Base-by-base conservation (phyloP, 495 filamentous ascomycete genomes). In the Penicillium nucicola region DNA sequence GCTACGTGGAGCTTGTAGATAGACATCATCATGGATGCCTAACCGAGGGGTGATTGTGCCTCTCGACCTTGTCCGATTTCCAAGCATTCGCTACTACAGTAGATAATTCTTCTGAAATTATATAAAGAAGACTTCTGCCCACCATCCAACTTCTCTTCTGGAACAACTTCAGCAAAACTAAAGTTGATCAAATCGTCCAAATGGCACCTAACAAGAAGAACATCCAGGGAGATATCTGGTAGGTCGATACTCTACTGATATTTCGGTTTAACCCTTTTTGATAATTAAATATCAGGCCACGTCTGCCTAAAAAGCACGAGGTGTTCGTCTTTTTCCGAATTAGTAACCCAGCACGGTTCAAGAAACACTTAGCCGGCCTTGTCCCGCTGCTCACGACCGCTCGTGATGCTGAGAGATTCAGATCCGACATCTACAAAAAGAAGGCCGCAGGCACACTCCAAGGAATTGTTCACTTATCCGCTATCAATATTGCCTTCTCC, bases 181-280 rank as follows among this genome's bases (percentile, higher is more conserved):
- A 28, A 4, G 9, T 28, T 28, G 23, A 28, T 7, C 1, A 28
- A 28, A 7, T 28, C 23, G 23, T 28, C 5, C 4, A 3, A 28
- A 28, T 28, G 23, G 23, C 23, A 7, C 23, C 23, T 28, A 38
- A 46, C 33, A 33, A 45, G 12, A 23, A 45, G 31, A 45, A 45
- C 13, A 33, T 45, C 11, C 42, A 45, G 42, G 42, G 42, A 45
- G 42, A 45, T 8, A 45, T 45, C 30, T 45, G 42, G 42, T 34
- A 9, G 13, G 31, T 8, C 3, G n/a, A 43, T 17, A 32, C 14
- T 8, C 19, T n/a, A 10, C 2, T 28, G 39, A n/a, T 30, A 2
- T 28, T 28, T 14, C 11, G n/a, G 1, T 4, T 25, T 28, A 23
- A 30, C 30, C 1, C 42, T 22, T 42, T 15, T 30, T 33, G 10